Evolutionary conservation across 495 filamentous ascomycete species (phyloP).

Genomic region (Penicillium pulvis): DNA sequence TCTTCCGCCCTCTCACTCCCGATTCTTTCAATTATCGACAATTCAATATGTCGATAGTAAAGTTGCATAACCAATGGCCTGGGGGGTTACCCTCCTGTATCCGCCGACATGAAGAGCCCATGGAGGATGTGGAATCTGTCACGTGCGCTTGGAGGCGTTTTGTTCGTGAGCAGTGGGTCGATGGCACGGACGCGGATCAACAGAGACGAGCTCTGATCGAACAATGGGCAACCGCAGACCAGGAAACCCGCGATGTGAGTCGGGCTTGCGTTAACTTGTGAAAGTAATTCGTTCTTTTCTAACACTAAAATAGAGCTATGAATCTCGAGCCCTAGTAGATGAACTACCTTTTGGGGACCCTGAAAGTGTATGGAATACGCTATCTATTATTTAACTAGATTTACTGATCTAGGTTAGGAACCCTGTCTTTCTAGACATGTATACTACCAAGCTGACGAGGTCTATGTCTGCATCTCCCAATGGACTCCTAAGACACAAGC

Average conservation of each 20-base stretch:
- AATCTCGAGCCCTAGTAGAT: slow-evolving; percentile 14
- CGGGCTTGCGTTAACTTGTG: neutral
- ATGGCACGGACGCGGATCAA: too few relatives aligned
- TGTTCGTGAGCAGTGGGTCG: too few relatives aligned
- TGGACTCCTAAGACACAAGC: slow-evolving; percentile 12
- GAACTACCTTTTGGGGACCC: slow-evolving; percentile 12
- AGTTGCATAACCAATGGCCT: too few relatives aligned
- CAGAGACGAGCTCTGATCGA: slow-evolving; percentile 8
- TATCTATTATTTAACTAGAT: neutral
- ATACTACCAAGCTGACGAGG: neutral
- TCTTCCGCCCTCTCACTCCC: too few relatives aligned
- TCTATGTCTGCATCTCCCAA: slow-evolving; percentile 13
- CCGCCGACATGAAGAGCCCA: too few relatives aligned
- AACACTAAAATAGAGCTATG: slow-evolving; percentile 10
- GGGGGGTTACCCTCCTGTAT: too few relatives aligned
- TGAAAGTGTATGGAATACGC: slow-evolving; percentile 5
- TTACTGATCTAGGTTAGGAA: too few relatives aligned
- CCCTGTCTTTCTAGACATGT: neutral
- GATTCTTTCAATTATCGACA: too few relatives aligned
- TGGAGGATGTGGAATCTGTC: too few relatives aligned
- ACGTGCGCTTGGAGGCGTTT: too few relatives aligned
- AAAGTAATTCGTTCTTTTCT: neutral
- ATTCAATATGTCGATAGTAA: too few relatives aligned
- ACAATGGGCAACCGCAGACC: slow-evolving; percentile 18
- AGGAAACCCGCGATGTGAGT: slow-evolving; percentile 14